Base-by-base conservation (phyloP, 2,329 filamentous ascomycete species). In the Xylaria sp. region DNA sequence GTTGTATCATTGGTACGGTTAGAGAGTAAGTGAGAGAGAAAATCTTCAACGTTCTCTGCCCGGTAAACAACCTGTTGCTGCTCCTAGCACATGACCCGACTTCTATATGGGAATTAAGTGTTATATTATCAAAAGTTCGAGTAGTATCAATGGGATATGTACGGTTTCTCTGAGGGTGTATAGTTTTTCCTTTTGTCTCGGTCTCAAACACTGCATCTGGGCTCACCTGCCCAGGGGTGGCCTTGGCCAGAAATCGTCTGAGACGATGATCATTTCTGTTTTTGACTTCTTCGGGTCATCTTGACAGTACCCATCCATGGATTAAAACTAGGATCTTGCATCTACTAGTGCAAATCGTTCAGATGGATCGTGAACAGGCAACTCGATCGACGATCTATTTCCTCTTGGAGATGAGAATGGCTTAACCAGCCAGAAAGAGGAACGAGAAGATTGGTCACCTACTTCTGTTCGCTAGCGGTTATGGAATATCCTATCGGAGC, bases 291-390 rank as follows among this genome's bases (percentile, higher is more conserved):
- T 42, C 39, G 4, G 14, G 39, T 42, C 39, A 42, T 42, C 12
- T 17, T 42, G 4, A 14, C 39, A 5, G 39, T 17, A 17, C 39
- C 14, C 39, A 42, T 42, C 39, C 39, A 42, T 42, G 39, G 39
- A 42, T 42, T 42, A 42, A 11, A 42, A 42, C 39, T 42, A 17
- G 39, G 39, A 42, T 42, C 39, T 42, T 42, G 39, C 39, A 42
- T 42, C 14, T 42, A 42, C 39, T 42, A 42, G 39, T 42, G 39
- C 39, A 17, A 42, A 42, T 42, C 39, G 11, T 42, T 14, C 8
- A 42, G 39, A 42, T 42, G 39, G 39, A 42, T 42, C 39, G 39
- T 42, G 39, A 42, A 42, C 39, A 42, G 39, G 39, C 39, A 42
- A 42, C 39, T 42, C 39, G 39, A 42, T 42, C 39, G 39, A 42